A percentile compares a stretch with the other conserved stretches of the same genome.
These are phyloP conservation scores for Xylaria sp. DNA, from an alignment of 2,329 filamentous ascomycete species.

Conservation along the genomic window DNA sequence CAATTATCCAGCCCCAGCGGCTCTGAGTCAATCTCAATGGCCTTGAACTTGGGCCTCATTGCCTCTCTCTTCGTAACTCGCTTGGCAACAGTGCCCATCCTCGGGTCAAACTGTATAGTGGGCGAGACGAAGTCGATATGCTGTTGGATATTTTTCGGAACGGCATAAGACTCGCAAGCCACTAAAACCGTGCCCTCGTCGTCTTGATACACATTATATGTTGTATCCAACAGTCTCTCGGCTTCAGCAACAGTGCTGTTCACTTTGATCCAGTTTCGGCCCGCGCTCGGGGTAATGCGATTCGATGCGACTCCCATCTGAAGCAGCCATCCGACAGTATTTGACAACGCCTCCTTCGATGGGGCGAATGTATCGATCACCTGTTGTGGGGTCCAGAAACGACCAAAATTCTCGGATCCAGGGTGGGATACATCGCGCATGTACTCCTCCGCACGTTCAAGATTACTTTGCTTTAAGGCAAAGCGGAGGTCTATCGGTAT, in stretches of 20 bases:
- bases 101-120: constrained; percentile 29
- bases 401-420: constrained; percentile 18
- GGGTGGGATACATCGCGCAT: constrained; percentile 31
- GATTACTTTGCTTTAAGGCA: constrained; percentile 29
- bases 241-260: constrained; percentile 29
- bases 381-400: constrained; percentile 28
- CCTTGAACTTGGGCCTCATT: constrained; percentile 9
- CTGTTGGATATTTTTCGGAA: constrained; percentile 14
- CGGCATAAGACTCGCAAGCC: constrained; percentile 23
- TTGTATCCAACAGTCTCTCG: constrained; percentile 23
- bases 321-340: constrained; percentile 21
- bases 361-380: constrained; percentile 27
- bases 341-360: constrained; percentile 12
- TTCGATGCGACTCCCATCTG: constrained; percentile 17
- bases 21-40: not conserved
- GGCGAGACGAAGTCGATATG: constrained; percentile 31
- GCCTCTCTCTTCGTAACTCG: constrained; percentile 10
- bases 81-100: not conserved
- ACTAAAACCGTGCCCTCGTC: constrained; percentile 10
- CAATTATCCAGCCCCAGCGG: constrained; percentile 10
- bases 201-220: constrained; percentile 19
- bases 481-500: constrained; percentile 22
- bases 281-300: constrained; percentile 8
- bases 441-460: constrained; percentile 23
- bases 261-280: constrained; percentile 29